Conservation (phyloP, 768 basidiomycete species). For the Mycena amicta region DNA sequence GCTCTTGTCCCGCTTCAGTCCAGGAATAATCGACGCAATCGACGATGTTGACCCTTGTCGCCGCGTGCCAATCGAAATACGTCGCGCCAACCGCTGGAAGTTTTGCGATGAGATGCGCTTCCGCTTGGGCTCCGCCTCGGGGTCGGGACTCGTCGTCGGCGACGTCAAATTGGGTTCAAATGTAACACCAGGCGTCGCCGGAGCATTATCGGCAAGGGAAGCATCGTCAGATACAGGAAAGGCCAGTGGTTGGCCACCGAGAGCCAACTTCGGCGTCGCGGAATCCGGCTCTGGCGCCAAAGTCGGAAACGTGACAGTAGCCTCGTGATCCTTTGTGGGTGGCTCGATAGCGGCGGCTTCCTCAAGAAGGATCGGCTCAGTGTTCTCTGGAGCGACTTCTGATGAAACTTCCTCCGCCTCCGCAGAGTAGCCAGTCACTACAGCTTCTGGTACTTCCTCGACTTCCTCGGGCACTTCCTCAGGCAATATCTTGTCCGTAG, state of each 20-base stretch:
- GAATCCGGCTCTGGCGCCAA: constrained; percentile 26
- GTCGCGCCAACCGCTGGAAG: constrained; percentile 77
- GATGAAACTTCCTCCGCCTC: constrained; percentile 31
- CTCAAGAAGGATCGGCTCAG: background rate
- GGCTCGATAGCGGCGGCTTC: background rate
- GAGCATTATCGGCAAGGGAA: constrained; percentile 29
- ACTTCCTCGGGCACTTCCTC: background rate
- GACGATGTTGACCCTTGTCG: constrained; percentile 57
- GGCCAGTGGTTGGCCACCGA: constrained; percentile 28
- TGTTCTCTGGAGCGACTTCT: background rate
- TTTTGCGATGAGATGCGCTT: constrained; percentile 85
- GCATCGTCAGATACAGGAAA: constrained; percentile 35
- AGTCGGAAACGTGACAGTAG: constrained; percentile 11
- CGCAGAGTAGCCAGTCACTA: constrained; percentile 48
- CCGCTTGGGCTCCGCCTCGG: constrained; percentile 73
- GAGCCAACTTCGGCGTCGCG: constrained; percentile 17
- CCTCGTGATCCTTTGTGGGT: background rate
- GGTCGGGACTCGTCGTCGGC: constrained; percentile 73
- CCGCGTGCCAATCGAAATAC: constrained; percentile 67
- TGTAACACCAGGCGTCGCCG: constrained; percentile 54
- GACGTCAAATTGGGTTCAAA: constrained; percentile 62
- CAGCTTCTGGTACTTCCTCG: constrained; percentile 9
- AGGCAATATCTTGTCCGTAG: constrained; percentile 30
- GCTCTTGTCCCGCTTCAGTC: constrained; percentile 53
- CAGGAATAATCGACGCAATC: constrained; percentile 50